A percentile compares a stretch with the other conserved stretches of the same genome.
Evolutionary conservation across 257 asterid species (phyloP).

Genomic region (Rhazya stricta): DNA sequence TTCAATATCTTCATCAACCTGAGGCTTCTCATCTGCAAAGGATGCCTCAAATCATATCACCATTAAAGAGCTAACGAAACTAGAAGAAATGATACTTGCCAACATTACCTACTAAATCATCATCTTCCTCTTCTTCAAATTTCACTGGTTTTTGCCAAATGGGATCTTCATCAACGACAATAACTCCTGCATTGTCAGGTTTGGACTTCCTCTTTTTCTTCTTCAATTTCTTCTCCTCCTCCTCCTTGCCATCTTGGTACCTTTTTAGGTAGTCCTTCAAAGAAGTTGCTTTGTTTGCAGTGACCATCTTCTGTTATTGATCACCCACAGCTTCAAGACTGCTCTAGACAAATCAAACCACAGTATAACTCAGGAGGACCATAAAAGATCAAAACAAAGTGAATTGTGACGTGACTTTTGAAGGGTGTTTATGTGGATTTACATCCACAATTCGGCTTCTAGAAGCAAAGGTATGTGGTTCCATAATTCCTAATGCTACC

Average conservation of each 20-base stretch:
- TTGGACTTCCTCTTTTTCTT: constrained; percentile 51
- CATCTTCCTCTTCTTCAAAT: constrained; percentile 51
- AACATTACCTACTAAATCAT: constrained; percentile 51
- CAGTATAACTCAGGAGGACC: neutral
- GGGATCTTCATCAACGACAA: constrained; percentile 79
- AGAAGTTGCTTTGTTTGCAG: constrained; percentile 36
- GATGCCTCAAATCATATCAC: constrained; percentile 1
- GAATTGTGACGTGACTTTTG: neutral
- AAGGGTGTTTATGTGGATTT: too few species aligned
- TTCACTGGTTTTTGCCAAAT: constrained; percentile 72
- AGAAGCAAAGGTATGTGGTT: too few species aligned
- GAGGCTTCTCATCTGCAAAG: constrained; percentile 72
- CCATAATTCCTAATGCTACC: too few species aligned
- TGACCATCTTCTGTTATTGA: constrained; percentile 33
- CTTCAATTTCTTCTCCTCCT: constrained; percentile 48
- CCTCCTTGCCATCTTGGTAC: constrained; percentile 50
- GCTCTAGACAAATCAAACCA: neutral
- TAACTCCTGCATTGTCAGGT: constrained; percentile 40
- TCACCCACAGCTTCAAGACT: neutral
- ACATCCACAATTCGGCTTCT: too few species aligned
- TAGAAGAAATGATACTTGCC: neutral
- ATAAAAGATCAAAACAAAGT: neutral
- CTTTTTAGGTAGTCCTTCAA: constrained; percentile 74
- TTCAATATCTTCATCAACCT: constrained; percentile 73
- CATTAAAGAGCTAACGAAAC: neutral